Base-by-base conservation (phyloP, 257 asterid genomes). In the Plantago major region DNA sequence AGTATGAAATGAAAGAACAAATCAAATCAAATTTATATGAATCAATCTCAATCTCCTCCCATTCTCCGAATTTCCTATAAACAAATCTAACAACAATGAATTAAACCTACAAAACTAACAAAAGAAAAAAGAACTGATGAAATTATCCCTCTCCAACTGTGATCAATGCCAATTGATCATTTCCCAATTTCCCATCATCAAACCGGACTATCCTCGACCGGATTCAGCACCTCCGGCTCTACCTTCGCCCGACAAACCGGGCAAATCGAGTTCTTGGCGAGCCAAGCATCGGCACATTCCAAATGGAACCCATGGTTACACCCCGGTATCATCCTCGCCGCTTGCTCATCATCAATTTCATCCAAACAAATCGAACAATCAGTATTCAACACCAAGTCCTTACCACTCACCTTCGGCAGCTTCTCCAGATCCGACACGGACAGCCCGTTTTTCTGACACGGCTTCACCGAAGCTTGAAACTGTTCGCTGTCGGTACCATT, bases 291-390 rank as follows among this genome's bases (percentile, higher is more conserved):
- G 33, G 82, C 96, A 60, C 98, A 90, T 54, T 74, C 75, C 3
- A 82, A 37, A 59, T 90, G 98, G 45, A 88, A 90, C 13, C 98
- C 96, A 48, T 90, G 98, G 67, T 85, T 84, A 69, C 98, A 90
- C 9, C 89, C 94, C 7, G 96, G 98, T 7, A 90, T 68, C 78
- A 85, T 16, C 13, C 91, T 72, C 3, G 95, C 95, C 58, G 75
- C 65, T 52, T 90, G 88, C 42, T 85, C 85, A 17, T 45, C n/a
- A 67, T 69, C 84, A 44, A 90, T 88, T 10, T 81, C 88, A 22
- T 90, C 96, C 79, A 88, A 69, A 11, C 96, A 90, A 3, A 90
- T 83, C 11, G 91, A 94, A 58, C 98, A 90, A 42, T 90, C 98
- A 0, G 69, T 60, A 13, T 78, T 82, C 67, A 85, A 2, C 14